Conservation (phyloP, 371 early-diverging fungal genomes). For the Haplosporangium sp. region DNA sequence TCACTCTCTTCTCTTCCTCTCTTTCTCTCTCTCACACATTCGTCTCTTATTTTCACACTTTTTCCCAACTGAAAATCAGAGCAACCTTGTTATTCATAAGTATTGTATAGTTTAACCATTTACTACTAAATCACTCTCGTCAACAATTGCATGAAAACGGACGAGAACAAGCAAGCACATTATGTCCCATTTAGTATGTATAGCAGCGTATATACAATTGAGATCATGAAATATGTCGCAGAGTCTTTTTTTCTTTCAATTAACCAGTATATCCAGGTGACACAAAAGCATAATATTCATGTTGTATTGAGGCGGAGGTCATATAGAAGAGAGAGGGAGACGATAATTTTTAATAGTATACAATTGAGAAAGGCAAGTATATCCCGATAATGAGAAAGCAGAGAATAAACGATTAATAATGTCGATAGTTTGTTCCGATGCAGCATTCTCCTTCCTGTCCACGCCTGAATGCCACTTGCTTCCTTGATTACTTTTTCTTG, state of each 20-base stretch:
- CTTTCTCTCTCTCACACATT: no score
- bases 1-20: no score
- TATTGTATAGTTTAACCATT: background rate
- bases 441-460: background rate
- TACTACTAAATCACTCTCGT: background rate
- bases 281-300: no score
- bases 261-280: no score
- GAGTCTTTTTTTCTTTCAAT: background rate
- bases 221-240: no score
- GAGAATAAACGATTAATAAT: background rate
- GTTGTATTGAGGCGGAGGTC: no score
- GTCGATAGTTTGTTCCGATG: background rate
- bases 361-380: conserved; percentile 5
- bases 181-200: no score
- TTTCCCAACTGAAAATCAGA: background rate
- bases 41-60: no score
- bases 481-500: conserved; percentile 65
- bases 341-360: conserved; percentile 8
- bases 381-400: background rate
- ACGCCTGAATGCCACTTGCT: background rate
- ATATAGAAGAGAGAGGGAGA: background rate
- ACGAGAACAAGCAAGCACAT: no score
- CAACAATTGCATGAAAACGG: background rate
- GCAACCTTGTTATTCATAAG: background rate
- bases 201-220: background rate